Evolutionary conservation across 2,329 filamentous ascomycete genomes (phyloP), one percentile per base, ranked within the genome.

Genomic region (Penicillium palitans): DNA sequence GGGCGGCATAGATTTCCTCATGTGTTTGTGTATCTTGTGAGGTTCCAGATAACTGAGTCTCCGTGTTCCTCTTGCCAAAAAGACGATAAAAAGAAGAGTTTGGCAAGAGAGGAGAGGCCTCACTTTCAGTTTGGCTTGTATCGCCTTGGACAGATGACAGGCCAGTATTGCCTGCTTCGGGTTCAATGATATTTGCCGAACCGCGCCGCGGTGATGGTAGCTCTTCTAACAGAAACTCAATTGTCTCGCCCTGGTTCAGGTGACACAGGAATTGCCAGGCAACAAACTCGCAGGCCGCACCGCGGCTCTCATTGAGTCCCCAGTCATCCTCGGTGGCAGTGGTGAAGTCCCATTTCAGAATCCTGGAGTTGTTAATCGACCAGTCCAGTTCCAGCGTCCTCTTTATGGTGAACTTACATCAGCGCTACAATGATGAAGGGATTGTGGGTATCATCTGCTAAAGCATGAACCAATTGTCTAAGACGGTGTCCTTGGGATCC

Each of bases 201-300:
- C 62, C 62, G 10, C 58, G 62, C 12, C 57, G 60, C 2, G 70
- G 68, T 13, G 51, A 54, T 8, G 63, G 67, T 31, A 87, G 74
- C 65, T 87, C 84, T 52, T 80, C 78, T 8, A 86, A 76, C 29
- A 87, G 74, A 55, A 79, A 81, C 48, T 85, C 82, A 41, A 87
- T 85, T 8, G 81, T 78, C 57, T 87, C 84, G 31, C 78, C 72
- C 55, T 84, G 80, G 12, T 82, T 81, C 44, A 87, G 71, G 60
- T 80, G 80, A 29, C 81, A 81, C 25, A 87, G 71, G 57, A 85
- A 86, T 52, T 84, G 81, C 83, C 84, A 86, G n/a, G 84, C 84
- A 8, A 86, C 80, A 56, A 84, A 80, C 70, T 87, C 84, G 65
- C 84, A 87, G 6, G 84, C 84, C 66, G 80, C 78, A 15, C 81